Evolutionary conservation across 1,284 basidiomycete species (phyloP).

Genomic region (Leccinum subrobustum): DNA sequence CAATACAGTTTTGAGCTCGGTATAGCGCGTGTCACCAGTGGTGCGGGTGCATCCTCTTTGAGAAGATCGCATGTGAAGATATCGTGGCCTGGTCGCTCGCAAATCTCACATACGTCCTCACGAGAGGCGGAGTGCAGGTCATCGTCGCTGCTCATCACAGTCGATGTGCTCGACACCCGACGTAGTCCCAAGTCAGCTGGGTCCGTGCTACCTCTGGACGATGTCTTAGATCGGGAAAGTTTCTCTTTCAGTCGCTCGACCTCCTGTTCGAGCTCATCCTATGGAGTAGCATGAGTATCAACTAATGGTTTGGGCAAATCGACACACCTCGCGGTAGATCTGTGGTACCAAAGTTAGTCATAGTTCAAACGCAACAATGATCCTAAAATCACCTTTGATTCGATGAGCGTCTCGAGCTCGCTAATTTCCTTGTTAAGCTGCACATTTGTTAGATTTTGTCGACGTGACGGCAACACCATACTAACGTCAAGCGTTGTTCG

Average conservation of each 20-base stretch:
- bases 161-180: slow-evolving; percentile 28
- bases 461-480: slow-evolving; percentile 6
- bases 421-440: slow-evolving; percentile 89
- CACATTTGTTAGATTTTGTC: slow-evolving; percentile 9
- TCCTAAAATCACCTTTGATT: slow-evolving; percentile 66
- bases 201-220: slow-evolving; percentile 50
- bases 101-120: slow-evolving; percentile 73
- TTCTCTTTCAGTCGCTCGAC: slow-evolving; percentile 75
- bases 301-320: neutral
- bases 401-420: slow-evolving; percentile 85
- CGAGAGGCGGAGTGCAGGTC: slow-evolving; percentile 20
- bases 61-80: slow-evolving; percentile 76
- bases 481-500: slow-evolving; percentile 70
- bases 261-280: slow-evolving; percentile 90
- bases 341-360: slow-evolving; percentile 31
- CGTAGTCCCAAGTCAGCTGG: slow-evolving; percentile 33
- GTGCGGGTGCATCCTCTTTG: slow-evolving; percentile 37
- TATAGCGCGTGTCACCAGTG: slow-evolving; percentile 9
- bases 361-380: neutral
- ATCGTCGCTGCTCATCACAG: slow-evolving; percentile 19
- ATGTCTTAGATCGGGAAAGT: slow-evolving; percentile 55
- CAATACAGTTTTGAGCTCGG: slow-evolving; percentile 50
- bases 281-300: slow-evolving; percentile 8
- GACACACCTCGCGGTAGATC: slow-evolving; percentile 82
- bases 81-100: slow-evolving; percentile 79